Conservation (phyloP, 2,329 filamentous ascomycete genomes). For the Ascochyta clinopodiicola region DNA sequence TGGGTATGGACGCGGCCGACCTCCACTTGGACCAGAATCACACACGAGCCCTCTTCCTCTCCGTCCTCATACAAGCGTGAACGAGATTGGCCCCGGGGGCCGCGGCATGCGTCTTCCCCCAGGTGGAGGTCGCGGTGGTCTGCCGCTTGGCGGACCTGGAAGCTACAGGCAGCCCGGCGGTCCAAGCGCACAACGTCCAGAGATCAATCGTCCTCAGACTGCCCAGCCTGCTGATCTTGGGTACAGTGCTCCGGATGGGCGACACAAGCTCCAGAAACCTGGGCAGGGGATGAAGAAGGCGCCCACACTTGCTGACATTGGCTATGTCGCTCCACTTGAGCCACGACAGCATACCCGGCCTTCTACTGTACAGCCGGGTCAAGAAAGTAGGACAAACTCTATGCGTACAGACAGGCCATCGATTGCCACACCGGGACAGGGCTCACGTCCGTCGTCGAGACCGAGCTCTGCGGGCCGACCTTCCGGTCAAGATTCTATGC, state of each 20-base stretch:
- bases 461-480: slow-evolving; percentile 42
- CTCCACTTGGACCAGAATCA: slow-evolving; percentile 31
- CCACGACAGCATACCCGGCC: slow-evolving; percentile 44
- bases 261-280: slow-evolving; percentile 52
- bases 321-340: slow-evolving; percentile 47
- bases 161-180: slow-evolving; percentile 49
- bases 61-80: slow-evolving; percentile 47
- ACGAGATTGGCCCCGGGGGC: slow-evolving; percentile 44
- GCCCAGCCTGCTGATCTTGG: slow-evolving; percentile 51
- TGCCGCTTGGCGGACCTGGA: slow-evolving; percentile 42
- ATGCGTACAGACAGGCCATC: slow-evolving; percentile 34
- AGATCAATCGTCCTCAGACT: slow-evolving; percentile 48
- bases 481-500: slow-evolving; percentile 32
- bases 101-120: slow-evolving; percentile 35
- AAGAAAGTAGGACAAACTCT: slow-evolving; percentile 40
- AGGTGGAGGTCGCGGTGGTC: slow-evolving; percentile 34
- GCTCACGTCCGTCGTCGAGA: slow-evolving; percentile 27
- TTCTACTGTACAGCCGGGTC: slow-evolving; percentile 43
- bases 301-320: slow-evolving; percentile 45
- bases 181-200: slow-evolving; percentile 46
- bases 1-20: slow-evolving; percentile 39
- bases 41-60: slow-evolving; percentile 43
- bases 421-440: slow-evolving; percentile 28
- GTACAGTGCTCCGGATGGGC: slow-evolving; percentile 53
- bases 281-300: slow-evolving; percentile 38